phyloP scores from a whole-genome alignment of 306 rosid genomes.

The Vigna trinervia region DNA sequence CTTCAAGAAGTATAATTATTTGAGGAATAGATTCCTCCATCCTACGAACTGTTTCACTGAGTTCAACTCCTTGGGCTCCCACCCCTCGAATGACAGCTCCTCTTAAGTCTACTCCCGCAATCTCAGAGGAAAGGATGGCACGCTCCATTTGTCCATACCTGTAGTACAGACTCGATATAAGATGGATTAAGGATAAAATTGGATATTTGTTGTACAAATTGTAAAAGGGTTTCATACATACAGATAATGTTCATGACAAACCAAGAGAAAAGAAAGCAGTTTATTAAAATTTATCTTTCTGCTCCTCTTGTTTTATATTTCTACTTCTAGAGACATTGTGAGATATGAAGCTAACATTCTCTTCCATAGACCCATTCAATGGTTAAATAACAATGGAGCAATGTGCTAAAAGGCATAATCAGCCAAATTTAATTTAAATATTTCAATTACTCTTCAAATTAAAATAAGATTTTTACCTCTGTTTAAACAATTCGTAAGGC shows the following conservation, averaged over 20 bases:
- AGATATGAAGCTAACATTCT: slow-evolving; percentile 34
- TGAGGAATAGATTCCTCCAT: slow-evolving; percentile 99
- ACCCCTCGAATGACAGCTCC: slow-evolving; percentile 99
- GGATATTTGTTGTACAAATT: slow-evolving; percentile 23
- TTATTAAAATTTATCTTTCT: neutral
- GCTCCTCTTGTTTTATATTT: neutral
- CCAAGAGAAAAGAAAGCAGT: slow-evolving; percentile 19
- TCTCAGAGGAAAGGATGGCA: slow-evolving; percentile 93
- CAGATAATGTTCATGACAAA: slow-evolving; percentile 11
- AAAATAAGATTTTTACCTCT: slow-evolving; percentile 62
- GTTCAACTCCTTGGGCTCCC: slow-evolving; percentile 99
- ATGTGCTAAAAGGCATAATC: slow-evolving; percentile 8
- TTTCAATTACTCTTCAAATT: slow-evolving; percentile 19
- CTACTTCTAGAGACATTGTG: neutral
- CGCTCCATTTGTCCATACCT: slow-evolving; percentile 99
- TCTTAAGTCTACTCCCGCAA: slow-evolving; percentile 92
- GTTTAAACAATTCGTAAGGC: slow-evolving; percentile 92
- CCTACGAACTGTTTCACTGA: slow-evolving; percentile 99
- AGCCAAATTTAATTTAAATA: slow-evolving; percentile 7
- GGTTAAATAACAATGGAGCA: slow-evolving; percentile 13
- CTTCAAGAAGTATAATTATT: slow-evolving; percentile 89
- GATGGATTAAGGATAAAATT: slow-evolving; percentile 43
- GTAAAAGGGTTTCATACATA: neutral
- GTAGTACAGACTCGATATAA: slow-evolving; percentile 40
- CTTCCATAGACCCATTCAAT: slow-evolving; percentile 9